Percentiles rank a stretch among this genome's conserved stretches.
Conservation (phyloP, 352 stramenopile species). For the Saprolegnia diclina region DNA sequence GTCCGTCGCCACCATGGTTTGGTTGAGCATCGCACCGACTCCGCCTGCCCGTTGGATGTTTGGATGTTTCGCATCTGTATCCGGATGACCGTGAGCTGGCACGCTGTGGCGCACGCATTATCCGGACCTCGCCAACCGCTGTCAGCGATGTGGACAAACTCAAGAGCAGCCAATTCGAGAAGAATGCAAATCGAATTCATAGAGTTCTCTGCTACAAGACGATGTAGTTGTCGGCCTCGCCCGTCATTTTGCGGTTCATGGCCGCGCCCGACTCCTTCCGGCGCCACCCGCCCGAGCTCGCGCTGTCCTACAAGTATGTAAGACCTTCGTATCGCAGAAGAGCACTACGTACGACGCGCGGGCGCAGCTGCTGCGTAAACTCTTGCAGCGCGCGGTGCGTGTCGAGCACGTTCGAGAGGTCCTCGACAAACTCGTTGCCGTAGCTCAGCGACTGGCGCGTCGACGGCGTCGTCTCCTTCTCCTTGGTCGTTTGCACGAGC, state of each 20-base stretch:
- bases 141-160: too few relatives aligned
- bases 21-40: too few relatives aligned
- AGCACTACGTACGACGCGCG: conserved; percentile 4
- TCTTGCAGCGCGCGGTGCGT: conserved; percentile 1
- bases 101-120: too few relatives aligned
- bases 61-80: too few relatives aligned
- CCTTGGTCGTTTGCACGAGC: conserved; percentile 1
- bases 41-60: too few relatives aligned
- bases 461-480: not conserved
- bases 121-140: too few relatives aligned
- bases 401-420: not conserved
- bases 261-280: conserved; percentile 1
- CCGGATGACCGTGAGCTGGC: too few relatives aligned
- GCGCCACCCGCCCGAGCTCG: not conserved
- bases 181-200: too few relatives aligned
- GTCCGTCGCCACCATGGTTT: too few relatives aligned
- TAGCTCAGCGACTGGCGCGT: not conserved
- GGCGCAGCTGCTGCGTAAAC: conserved; percentile 9
- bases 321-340: too few relatives aligned
- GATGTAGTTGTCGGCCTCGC: conserved; percentile 16
- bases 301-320: not conserved
- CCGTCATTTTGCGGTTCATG: not conserved
- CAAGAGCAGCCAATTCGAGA: too few relatives aligned
- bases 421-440: not conserved
- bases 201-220: conserved; percentile 21